These are phyloP conservation scores for Gossypium ekmanianum DNA, from an alignment of 345 rosid species.

Conservation along the genomic window DNA sequence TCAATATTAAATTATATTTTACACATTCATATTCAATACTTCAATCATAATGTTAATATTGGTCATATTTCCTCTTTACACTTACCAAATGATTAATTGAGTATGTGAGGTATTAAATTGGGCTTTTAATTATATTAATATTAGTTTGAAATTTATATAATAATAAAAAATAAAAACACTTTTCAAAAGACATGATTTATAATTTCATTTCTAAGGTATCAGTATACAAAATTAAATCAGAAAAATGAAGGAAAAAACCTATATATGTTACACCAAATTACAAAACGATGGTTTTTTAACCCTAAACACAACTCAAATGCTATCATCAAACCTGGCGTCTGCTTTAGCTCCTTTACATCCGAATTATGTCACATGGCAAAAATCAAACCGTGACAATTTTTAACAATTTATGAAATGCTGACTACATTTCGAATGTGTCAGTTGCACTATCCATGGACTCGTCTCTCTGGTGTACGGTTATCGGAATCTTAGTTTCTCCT, in stretches of 20 bases:
- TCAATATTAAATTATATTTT: too few relatives aligned
- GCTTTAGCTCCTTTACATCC: slow-evolving; percentile 10
- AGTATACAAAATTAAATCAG: slow-evolving; percentile 29
- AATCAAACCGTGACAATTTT: slow-evolving; percentile 24
- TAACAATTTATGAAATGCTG: slow-evolving; percentile 4
- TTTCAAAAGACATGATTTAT: background rate
- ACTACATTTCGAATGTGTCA: slow-evolving; percentile 48
- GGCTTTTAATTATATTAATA: too few relatives aligned
- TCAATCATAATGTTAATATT: too few relatives aligned
- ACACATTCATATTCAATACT: too few relatives aligned
- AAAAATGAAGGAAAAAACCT: slow-evolving; percentile 7
- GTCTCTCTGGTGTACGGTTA: slow-evolving; percentile 48
- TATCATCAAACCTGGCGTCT: slow-evolving; percentile 12
- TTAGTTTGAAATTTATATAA: too few relatives aligned
- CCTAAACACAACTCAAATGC: slow-evolving; percentile 6
- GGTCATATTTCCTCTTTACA: too few relatives aligned
- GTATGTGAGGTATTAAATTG: too few relatives aligned
- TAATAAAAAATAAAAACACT: too few relatives aligned
- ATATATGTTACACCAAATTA: slow-evolving; percentile 32
- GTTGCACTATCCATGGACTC: slow-evolving; percentile 66
- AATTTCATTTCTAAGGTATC: slow-evolving; percentile 11
- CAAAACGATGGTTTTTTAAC: background rate
- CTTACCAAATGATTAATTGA: too few relatives aligned
- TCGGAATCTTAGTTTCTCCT: slow-evolving; percentile 33
- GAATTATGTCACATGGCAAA: slow-evolving; percentile 17